A percentile compares a stretch with the other conserved stretches of the same genome.
Conservation (phyloP, 257 asterid genomes). For the Leonotis leonurus region DNA sequence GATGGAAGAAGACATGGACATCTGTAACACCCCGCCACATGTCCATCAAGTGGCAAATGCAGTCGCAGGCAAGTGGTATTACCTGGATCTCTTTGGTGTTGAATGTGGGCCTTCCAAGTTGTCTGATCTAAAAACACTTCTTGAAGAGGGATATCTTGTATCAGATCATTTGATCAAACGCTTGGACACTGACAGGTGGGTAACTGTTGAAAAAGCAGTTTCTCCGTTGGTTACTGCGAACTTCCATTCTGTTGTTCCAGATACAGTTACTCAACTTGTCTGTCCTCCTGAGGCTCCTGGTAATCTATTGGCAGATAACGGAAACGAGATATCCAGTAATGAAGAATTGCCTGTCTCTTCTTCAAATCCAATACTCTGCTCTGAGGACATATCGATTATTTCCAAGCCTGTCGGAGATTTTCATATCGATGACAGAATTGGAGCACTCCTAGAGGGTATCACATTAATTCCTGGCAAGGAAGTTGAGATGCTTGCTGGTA, state of each 20-base stretch:
- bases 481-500: slow-evolving; percentile 75
- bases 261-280: slow-evolving; percentile 72
- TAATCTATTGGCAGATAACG: slow-evolving; percentile 70
- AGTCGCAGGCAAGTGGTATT: slow-evolving; percentile 80
- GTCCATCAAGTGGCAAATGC: slow-evolving; percentile 49
- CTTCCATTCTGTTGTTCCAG: slow-evolving; percentile 68
- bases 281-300: slow-evolving; percentile 99
- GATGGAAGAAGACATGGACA: slow-evolving; percentile 99
- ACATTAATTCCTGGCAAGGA: slow-evolving; percentile 70
- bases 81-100: slow-evolving; percentile 70
- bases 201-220: slow-evolving; percentile 84
- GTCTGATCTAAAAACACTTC: slow-evolving; percentile 67
- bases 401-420: slow-evolving; percentile 38
- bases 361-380: slow-evolving; percentile 21
- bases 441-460: slow-evolving; percentile 57
- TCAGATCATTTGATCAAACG: slow-evolving; percentile 93
- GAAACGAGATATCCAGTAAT: slow-evolving; percentile 30
- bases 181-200: slow-evolving; percentile 84
- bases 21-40: slow-evolving; percentile 97
- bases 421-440: slow-evolving; percentile 71
- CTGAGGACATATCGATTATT: slow-evolving; percentile 24
- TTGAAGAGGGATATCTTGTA: slow-evolving; percentile 74
- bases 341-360: slow-evolving; percentile 30
- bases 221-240: slow-evolving; percentile 69
- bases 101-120: slow-evolving; percentile 84